Evolutionary conservation across 331 rosid species (phyloP).

Genomic region (Acacia concinna): DNA sequence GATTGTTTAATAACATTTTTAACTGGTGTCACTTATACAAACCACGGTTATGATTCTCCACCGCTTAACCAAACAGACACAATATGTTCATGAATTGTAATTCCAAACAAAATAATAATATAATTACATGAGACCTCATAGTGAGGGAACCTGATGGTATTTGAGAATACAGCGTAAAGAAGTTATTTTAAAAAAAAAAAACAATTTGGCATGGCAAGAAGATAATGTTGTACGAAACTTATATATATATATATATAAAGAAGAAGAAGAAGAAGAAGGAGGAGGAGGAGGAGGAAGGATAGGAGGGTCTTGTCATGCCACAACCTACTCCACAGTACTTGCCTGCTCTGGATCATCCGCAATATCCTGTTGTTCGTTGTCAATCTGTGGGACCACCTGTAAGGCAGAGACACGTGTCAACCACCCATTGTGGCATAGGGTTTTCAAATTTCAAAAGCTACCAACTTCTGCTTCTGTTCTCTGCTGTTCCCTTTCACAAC

Average conservation of each 20-base stretch:
- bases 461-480: neutral
- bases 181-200: too few relatives aligned
- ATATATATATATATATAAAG: neutral
- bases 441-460: neutral
- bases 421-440: neutral
- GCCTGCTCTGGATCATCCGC: neutral
- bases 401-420: neutral
- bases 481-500: neutral
- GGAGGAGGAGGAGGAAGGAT: too few relatives aligned
- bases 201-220: too few relatives aligned
- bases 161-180: too few relatives aligned
- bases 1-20: too few relatives aligned
- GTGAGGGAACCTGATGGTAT: too few relatives aligned
- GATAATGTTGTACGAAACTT: neutral
- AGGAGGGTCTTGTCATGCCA: neutral
- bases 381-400: slow-evolving; percentile 66
- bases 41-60: too few relatives aligned
- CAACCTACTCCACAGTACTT: neutral
- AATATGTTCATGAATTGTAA: too few relatives aligned
- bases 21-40: too few relatives aligned
- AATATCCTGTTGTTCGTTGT: slow-evolving; percentile 25
- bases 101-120: too few relatives aligned
- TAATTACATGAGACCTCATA: too few relatives aligned
- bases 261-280: neutral
- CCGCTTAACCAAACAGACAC: too few relatives aligned